Base-by-base conservation (phyloP, 495 filamentous ascomycete genomes). In the Penicillium antarcticum region DNA sequence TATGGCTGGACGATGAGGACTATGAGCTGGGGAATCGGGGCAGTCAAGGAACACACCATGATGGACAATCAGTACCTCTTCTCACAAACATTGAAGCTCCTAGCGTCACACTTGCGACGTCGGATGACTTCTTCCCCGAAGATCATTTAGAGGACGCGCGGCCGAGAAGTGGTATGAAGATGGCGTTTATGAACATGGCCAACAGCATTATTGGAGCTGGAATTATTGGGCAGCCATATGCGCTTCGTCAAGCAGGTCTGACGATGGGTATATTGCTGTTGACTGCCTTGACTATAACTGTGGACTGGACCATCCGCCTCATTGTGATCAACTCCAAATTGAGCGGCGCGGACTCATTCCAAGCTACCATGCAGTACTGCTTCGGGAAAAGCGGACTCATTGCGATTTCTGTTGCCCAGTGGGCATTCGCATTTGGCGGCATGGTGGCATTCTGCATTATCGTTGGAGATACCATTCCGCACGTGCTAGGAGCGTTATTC, bases 371-470 rank as follows among this genome's bases (percentile, higher is more conserved):
- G 72, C 87, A 96, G 65, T 79, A 88, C 62, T 98, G 94, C 67
- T 98, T 95, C 71, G 94, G 94, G 13, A 84, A 81, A 58, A 76
- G 83, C 31, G 94, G 94, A 0, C 79, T 97, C 34, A 82, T 97
- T 46, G 94, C 94, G 26, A 96, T 98, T 48, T 88, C 83, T 23
- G 66, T 83, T 44, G 94, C 94, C 32, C 94, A 98, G 71, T 97
- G 91, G 89, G 88, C 88, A 32, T 98, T 98, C 78, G 94, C 95
- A 40, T 98, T 97, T 69, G 95, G 94, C 37, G 94, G 95, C 42
- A 97, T 97, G 95, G 80, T 97, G 35, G 95, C 95, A 17, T 98
- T 96, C 71, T 94, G 92, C 48, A 89, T 98, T 49, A 97, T 98
- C 66, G 86, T 98, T 19, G 94, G 94, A 18, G 94, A 98, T 66